Base-by-base conservation (phyloP, 345 rosid genomes). In the Ricinus communis region DNA sequence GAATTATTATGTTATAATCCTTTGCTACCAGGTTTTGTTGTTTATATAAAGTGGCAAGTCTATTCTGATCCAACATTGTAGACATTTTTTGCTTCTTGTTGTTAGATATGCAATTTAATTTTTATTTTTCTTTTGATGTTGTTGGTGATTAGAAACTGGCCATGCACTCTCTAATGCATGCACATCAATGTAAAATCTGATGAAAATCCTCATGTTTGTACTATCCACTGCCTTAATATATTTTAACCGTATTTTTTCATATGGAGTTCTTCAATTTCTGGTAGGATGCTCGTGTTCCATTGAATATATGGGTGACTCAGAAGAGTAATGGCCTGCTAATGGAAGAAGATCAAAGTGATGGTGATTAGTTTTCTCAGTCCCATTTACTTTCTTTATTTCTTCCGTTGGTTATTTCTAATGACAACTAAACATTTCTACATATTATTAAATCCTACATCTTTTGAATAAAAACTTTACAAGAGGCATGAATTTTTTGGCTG, bases 251-350 rank as follows among this genome's bases (percentile, higher is more conserved):
- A 1, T 33, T 49, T 71, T 55, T 53, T 69, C 56, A 58, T 58
- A 33, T 25, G 41, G 46, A 36, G 15, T 38, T 41, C 41, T 75
- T 49, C 30, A 33, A 69, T 51, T 77, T 9, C 71, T 77, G 72
- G 77, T 90, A 95, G 99, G 97, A 89, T 77, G 87, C 82, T 75
- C 96, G 97, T 67, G 79, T 87, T 70, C 96, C 99, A 7, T 69
- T 95, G 46, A 92, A 92, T 70, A 75, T 95, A 79, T 95, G 99
- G 97, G 89, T 85, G 70, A 73, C 82, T 75, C 93, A 88, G 80
- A 89, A 89, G 56, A 81, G 82, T 80, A 89, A 87, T 63, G 97
- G 97, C 60, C 79, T 92, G 76, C 82, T 77, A 70, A 76, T 80
- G 80, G 97, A 91, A 82, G 93, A 86, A 69, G 85, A 82, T 76